Evolutionary conservation across 1,284 basidiomycete genomes (phyloP).

Genomic region (Ceratobasidium theobromae): DNA sequence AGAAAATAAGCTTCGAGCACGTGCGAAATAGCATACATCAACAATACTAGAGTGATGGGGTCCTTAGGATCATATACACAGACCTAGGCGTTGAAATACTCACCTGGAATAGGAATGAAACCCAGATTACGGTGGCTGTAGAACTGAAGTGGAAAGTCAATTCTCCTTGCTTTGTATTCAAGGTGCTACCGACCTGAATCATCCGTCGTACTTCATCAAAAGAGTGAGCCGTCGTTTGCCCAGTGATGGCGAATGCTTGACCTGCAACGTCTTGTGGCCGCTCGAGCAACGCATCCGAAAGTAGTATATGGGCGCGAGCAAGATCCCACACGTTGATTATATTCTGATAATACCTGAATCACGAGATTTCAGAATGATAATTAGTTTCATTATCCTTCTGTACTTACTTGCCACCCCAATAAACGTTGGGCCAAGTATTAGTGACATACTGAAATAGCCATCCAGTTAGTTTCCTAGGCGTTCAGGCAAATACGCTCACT

Average conservation of each 20-base stretch:
- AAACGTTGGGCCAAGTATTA: neutral
- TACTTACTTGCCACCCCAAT: conserved; percentile 17
- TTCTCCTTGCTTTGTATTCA: neutral
- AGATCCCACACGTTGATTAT: conserved; percentile 18
- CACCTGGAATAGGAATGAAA: conserved; percentile 10
- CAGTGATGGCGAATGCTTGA: neutral
- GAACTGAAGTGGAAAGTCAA: neutral
- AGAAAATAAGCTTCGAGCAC: neutral
- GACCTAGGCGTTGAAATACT: neutral
- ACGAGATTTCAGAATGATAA: neutral
- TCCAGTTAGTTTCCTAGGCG: neutral
- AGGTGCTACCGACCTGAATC: neutral
- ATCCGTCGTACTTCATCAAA: conserved; percentile 3
- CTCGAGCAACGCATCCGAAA: conserved; percentile 2
- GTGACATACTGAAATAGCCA: conserved; percentile 3
- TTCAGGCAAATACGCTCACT: neutral
- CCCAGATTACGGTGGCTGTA: neutral
- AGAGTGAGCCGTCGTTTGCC: neutral
- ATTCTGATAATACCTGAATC: conserved; percentile 7
- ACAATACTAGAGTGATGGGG: neutral
- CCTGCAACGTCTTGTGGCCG: conserved; percentile 4
- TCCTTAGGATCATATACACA: neutral
- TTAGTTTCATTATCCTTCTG: too few species aligned
- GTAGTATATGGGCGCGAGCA: conserved; percentile 10
- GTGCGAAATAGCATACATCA: conserved; percentile 1